Percentiles rank a stretch among this genome's conserved stretches.
Evolutionary conservation across 768 basidiomycete genomes (phyloP).

Genomic region (Peribolospora baueri): DNA sequence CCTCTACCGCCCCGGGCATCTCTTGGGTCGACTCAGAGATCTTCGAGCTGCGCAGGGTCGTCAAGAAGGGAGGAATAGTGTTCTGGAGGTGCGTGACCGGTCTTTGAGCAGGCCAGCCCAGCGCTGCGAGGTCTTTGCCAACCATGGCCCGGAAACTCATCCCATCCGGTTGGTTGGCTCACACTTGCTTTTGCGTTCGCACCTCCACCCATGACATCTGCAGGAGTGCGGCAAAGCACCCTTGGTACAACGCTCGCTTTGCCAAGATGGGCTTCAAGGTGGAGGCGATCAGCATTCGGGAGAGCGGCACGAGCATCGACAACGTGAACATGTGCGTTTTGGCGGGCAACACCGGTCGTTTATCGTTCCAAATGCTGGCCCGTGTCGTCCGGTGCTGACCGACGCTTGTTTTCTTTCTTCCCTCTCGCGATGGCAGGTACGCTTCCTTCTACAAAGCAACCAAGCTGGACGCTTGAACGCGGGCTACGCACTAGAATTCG

Average conservation of each 20-base stretch:
- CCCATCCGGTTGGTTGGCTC: no score
- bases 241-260: conserved; percentile 42
- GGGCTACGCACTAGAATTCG: no score
- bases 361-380: no score
- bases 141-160: background rate
- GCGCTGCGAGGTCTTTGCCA: no score
- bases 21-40: conserved; percentile 33
- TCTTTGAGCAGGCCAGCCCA: no score
- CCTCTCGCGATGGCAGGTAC: conserved; percentile 8
- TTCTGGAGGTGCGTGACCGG: conserved; percentile 30
- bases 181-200: no score
- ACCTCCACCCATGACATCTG: background rate
- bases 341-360: no score
- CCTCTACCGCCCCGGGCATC: conserved; percentile 22
- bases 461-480: background rate
- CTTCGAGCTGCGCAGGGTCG: conserved; percentile 30
- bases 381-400: no score
- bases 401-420: no score
- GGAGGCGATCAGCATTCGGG: conserved; percentile 29
- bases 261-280: conserved; percentile 32
- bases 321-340: conserved; percentile 40
- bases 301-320: conserved; percentile 32
- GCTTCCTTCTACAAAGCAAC: conserved; percentile 10
- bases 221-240: conserved; percentile 29
- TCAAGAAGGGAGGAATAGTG: conserved; percentile 35